phyloP scores from a whole-genome alignment of 169 alveolate genomes.

The Cryptosporidium meleagridis region DNA sequence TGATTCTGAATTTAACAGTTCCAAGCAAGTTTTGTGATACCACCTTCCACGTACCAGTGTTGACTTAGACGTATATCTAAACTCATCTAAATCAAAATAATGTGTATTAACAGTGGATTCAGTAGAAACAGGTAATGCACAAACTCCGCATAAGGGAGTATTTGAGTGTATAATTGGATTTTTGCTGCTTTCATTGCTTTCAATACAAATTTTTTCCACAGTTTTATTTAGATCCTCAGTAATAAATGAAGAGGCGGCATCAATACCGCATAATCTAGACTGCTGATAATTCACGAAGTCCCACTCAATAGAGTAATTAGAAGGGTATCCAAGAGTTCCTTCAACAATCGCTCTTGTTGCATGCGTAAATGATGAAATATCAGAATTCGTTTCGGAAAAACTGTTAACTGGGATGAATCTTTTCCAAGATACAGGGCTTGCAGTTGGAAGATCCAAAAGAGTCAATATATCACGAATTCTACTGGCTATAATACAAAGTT shows the following conservation, averaged over 20 bases:
- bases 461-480: constrained; percentile 5
- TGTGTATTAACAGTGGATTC: constrained; percentile 59
- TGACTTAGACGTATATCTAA: constrained; percentile 32
- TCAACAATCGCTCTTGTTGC: constrained; percentile 51
- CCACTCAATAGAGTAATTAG: constrained; percentile 16
- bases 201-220: constrained; percentile 13
- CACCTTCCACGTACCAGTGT: constrained; percentile 66
- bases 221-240: not conserved
- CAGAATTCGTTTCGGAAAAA: not conserved
- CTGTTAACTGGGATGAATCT: constrained; percentile 4
- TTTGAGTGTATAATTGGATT: not conserved
- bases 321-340: constrained; percentile 49
- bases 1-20: constrained; percentile 43
- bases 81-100: not conserved
- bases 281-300: constrained; percentile 67
- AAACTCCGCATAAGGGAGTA: constrained; percentile 60
- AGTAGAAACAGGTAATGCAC: constrained; percentile 73
- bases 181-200: not conserved
- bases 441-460: constrained; percentile 42
- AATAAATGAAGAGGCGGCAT: constrained; percentile 28
- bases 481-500: constrained; percentile 1
- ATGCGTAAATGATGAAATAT: not conserved
- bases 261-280: constrained; percentile 63
- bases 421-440: constrained; percentile 34
- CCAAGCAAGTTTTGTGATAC: constrained; percentile 64